Evolutionary conservation across 2,329 filamentous ascomycete genomes (phyloP), one percentile per base, ranked within the genome.

Genomic region (Ilyonectria sp.): DNA sequence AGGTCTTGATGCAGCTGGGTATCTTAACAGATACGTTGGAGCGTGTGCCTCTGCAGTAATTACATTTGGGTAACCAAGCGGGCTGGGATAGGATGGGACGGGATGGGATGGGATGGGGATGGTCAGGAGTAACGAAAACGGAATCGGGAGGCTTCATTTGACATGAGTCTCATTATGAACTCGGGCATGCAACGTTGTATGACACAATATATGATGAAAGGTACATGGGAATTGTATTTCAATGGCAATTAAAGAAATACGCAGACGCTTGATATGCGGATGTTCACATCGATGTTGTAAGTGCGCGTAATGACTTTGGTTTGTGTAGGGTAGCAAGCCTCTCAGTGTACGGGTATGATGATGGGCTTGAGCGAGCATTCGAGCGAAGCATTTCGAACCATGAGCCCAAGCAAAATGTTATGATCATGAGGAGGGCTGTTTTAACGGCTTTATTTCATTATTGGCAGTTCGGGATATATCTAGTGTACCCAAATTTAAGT

Each of bases 1-100:
- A 81, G 54, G 73, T 79, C 29, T 67, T 74, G 53, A 79, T 82
- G 77, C 82, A 84, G 73, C 70, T 86, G 43, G 73, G 78, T 19
- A 80, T 86, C 35, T 62, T 86, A 73, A 77, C 73, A 57, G 83
- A 85, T 70, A 80, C 79, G 4, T 77, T 86, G n/a, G 77, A 77
- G 43, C 81, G 81, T 43, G 71, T 85, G 19, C 78, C 79, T n/a
- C 62, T 84, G 49, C 81, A 83, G 74, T 53, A 23, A 53, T 9
- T 84, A 73, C 59, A 63, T 35, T 19, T 57, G 47, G 46, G 35
- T 60, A 55, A 55, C 31, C 7, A 43, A 19, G 46, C 44, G 5
- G 17, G 31, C 8, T 33, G 31, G 31, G 8, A 35, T 35, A 52
- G 62, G 29, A 50, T 9, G 15, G 50, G 17, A 49, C 44, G 4